Evolutionary conservation across 352 stramenopile species (phyloP).

Genomic region (Aphanomyces euteiches): DNA sequence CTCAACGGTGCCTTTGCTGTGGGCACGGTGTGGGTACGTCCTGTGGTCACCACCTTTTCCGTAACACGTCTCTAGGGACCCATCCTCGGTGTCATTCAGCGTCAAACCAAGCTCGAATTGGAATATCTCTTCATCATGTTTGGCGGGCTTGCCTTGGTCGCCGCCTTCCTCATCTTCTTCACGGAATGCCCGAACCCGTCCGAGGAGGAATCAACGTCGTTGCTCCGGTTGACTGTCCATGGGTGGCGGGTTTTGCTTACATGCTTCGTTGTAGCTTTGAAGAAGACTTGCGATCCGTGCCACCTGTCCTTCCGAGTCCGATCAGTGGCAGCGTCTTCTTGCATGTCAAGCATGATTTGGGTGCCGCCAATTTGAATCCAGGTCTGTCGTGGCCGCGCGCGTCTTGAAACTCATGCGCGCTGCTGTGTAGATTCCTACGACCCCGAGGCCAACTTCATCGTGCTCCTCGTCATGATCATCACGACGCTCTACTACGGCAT

Average conservation of each 20-base stretch:
- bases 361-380: slow-evolving; percentile 68
- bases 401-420: no score
- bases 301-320: slow-evolving; percentile 62
- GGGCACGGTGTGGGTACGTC: slow-evolving; percentile 19
- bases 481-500: slow-evolving; percentile 70
- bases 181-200: slow-evolving; percentile 23
- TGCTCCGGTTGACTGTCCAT: slow-evolving; percentile 32
- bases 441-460: slow-evolving; percentile 78
- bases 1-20: slow-evolving; percentile 27
- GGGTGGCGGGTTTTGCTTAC: no score
- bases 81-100: slow-evolving; percentile 19
- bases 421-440: slow-evolving; percentile 62
- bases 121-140: slow-evolving; percentile 23
- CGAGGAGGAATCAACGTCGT: slow-evolving; percentile 33
- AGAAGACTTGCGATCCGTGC: slow-evolving; percentile 65
- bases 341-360: slow-evolving; percentile 67
- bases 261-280: slow-evolving; percentile 40
- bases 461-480: slow-evolving; percentile 79
- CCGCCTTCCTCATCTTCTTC: slow-evolving; percentile 21
- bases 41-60: not conserved
- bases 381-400: not conserved
- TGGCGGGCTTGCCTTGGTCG: slow-evolving; percentile 13
- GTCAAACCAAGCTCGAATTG: slow-evolving; percentile 21
- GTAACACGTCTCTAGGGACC: slow-evolving; percentile 14
- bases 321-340: slow-evolving; percentile 81